Evolutionary conservation across 352 stramenopile genomes (phyloP).

Genomic region (Phytopythium mirpurense): DNA sequence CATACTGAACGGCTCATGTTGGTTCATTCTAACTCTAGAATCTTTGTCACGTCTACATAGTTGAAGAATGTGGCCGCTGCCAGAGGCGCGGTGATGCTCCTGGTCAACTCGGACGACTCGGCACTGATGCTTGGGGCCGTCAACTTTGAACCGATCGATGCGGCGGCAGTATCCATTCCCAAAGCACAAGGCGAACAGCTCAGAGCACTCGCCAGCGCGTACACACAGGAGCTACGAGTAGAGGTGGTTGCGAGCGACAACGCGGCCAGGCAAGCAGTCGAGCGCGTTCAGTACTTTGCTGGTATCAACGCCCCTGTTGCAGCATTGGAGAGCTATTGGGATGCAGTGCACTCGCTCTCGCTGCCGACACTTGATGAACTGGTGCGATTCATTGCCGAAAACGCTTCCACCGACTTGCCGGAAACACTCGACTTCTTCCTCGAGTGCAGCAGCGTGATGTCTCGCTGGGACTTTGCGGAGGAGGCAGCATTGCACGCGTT

Average conservation of each 20-base stretch:
- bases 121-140: conserved; percentile 21
- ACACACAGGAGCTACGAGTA: neutral
- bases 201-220: neutral
- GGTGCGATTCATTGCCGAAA: conserved; percentile 10
- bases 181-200: conserved; percentile 17
- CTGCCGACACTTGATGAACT: conserved; percentile 19
- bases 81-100: conserved; percentile 21
- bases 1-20: too few species aligned
- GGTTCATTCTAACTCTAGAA: too few species aligned
- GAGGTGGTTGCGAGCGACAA: neutral
- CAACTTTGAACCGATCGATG: conserved; percentile 11
- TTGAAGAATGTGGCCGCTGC: conserved; percentile 15
- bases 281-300: conserved; percentile 31
- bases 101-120: conserved; percentile 33
- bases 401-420: neutral
- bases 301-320: conserved; percentile 22
- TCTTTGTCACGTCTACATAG: too few species aligned
- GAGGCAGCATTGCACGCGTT: conserved; percentile 22
- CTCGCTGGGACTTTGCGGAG: conserved; percentile 16
- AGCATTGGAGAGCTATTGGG: conserved; percentile 27
- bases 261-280: conserved; percentile 17
- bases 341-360: conserved; percentile 9
- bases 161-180: conserved; percentile 20
- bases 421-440: conserved; percentile 16
- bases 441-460: conserved; percentile 11